Percentiles rank a stretch among this genome's conserved stretches.
Evolutionary conservation across 805 yeast genomes (phyloP).

Genomic region (Yarrowia keelungensis): DNA sequence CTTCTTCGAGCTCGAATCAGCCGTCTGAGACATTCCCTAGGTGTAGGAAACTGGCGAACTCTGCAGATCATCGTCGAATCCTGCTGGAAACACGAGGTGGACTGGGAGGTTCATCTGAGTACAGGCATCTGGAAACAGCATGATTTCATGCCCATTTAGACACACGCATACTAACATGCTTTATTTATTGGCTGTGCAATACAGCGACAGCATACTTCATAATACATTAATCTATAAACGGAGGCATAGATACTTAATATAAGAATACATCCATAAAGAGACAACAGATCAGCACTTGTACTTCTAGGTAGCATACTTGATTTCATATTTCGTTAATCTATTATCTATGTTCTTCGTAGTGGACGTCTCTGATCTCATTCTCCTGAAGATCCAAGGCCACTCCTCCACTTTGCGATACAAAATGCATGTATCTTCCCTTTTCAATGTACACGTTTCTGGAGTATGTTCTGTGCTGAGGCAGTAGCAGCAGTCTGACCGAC

Average conservation of each 20-base stretch:
- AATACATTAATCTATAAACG: no score
- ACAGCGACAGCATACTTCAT: not conserved
- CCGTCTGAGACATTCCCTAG: conserved; percentile 6
- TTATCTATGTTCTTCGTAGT: not conserved
- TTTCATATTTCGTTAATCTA: not conserved
- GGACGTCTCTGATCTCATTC: conserved; percentile 6
- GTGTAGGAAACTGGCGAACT: conserved; percentile 30
- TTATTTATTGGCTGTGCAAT: not conserved
- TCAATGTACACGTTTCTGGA: conserved; percentile 19
- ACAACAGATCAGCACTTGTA: no score
- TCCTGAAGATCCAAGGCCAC: conserved; percentile 10
- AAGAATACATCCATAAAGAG: no score
- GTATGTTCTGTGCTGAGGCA: conserved; percentile 8
- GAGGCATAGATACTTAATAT: no score
- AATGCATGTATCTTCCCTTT: conserved; percentile 2
- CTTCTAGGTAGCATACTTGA: no score
- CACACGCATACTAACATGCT: not conserved
- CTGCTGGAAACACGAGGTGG: conserved; percentile 34
- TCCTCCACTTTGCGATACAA: not conserved
- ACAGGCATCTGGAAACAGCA: conserved; percentile 31
- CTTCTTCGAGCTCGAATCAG: not conserved
- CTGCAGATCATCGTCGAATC: conserved; percentile 22
- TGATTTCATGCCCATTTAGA: conserved; percentile 33
- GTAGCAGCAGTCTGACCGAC: conserved; percentile 3
- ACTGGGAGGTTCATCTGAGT: conserved; percentile 35